Evolutionary conservation across 164 flowering plant species (phyloP), one percentile per base, ranked within the genome.

Genomic region (Chimonanthus salicifolius): DNA sequence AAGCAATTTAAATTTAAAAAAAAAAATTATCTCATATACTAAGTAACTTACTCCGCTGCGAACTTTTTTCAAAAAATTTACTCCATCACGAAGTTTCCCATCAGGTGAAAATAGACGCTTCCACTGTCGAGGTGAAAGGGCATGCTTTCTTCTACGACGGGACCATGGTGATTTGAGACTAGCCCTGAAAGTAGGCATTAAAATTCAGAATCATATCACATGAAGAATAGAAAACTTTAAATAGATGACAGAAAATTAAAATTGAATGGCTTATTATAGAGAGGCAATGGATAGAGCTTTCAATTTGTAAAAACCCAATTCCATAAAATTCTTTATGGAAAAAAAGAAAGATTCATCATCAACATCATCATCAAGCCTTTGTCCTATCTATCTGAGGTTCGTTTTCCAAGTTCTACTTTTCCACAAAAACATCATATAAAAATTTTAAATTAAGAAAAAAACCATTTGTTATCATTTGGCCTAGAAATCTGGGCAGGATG

Each of bases 91-190:
- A 16, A 96, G 87, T 75, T 80, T 94, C 72, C 98, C 99, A 67
- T 92, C 95, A 49, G 92, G 82, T 58, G 88, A 83, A 82, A 90
- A 90, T 70, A 88, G 70, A 72, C 80, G 84, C 73, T 78, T 88
- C 99, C 99, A 96, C 47, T 84, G 90, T 67, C 81, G 84, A 64
- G 92, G 88, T 70, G 89, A 77, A 76, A 96, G 95, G 50, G 88
- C 84, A 78, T 77, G 87, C 80, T 94, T 96, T 80, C 95, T 89
- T 81, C 87, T 94, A 75, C 92, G 81, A 33, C 94, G 90, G 13
- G 97, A 96, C 99, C 99, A 96, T 65, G 99, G 98, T 62, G 98
- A 96, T 79, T 96, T 96, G 62, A 88, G 90, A 67, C 80, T 87
- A 58, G 83, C 80, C 80, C 98, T 93, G 88, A 65, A 82, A 75